Conservation (phyloP, 805 yeast genomes). For the Scheffersomyces coipomensis region DNA sequence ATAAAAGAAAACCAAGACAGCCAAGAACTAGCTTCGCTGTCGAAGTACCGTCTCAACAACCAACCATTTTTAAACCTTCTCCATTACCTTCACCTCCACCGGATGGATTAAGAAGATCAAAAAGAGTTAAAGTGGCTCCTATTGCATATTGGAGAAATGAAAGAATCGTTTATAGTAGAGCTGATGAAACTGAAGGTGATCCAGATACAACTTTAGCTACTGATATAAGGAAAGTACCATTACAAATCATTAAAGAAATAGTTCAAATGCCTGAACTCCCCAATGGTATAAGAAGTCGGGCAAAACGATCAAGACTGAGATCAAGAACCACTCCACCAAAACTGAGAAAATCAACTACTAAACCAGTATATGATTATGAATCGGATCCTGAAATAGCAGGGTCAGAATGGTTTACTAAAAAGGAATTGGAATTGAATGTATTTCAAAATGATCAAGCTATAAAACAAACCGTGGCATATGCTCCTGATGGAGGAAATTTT, state of each 20-base stretch:
- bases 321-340: slow-evolving; percentile 11
- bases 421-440: slow-evolving; percentile 45
- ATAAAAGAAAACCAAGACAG: slow-evolving; percentile 13
- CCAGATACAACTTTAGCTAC: slow-evolving; percentile 40
- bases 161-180: slow-evolving; percentile 54
- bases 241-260: slow-evolving; percentile 59
- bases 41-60: background rate
- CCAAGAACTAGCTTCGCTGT: slow-evolving; percentile 2
- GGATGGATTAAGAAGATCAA: slow-evolving; percentile 59
- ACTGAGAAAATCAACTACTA: background rate
- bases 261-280: slow-evolving; percentile 44
- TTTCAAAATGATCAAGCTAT: slow-evolving; percentile 42
- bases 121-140: slow-evolving; percentile 65
- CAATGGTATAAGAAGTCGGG: slow-evolving; percentile 1
- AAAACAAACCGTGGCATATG: slow-evolving; percentile 59
- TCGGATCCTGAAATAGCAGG: slow-evolving; percentile 44
- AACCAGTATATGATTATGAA: slow-evolving; percentile 25
- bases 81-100: slow-evolving; percentile 45
- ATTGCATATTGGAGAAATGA: slow-evolving; percentile 86
- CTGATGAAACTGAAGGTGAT: slow-evolving; percentile 30
- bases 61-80: slow-evolving; percentile 15
- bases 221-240: slow-evolving; percentile 38
- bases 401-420: slow-evolving; percentile 51
- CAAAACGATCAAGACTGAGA: slow-evolving; percentile 12
- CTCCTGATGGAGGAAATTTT: slow-evolving; percentile 53